Percentiles rank a stretch among this genome's conserved stretches.
Conservation (phyloP, 2,329 filamentous ascomycete genomes). For the Pseudogymnoascus sp. region DNA sequence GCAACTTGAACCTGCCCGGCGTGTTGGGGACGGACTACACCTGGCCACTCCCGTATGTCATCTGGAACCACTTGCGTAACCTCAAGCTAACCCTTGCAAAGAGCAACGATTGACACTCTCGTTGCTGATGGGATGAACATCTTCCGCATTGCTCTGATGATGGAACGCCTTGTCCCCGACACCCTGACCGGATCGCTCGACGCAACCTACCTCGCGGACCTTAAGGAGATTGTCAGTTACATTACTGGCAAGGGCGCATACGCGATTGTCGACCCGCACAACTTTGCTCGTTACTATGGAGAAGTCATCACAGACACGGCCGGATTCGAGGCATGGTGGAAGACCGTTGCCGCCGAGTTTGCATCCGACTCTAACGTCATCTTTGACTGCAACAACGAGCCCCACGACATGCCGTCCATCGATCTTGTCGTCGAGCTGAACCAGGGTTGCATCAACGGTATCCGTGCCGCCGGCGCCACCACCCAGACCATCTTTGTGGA, state of each 20-base stretch:
- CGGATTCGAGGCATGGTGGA: conserved; percentile 33
- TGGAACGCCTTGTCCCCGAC: conserved; percentile 49
- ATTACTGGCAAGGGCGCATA: conserved; percentile 40
- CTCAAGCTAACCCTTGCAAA: conserved; percentile 17
- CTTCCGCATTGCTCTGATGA: conserved; percentile 43
- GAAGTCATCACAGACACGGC: conserved; percentile 28
- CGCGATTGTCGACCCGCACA: conserved; percentile 40
- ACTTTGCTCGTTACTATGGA: conserved; percentile 39
- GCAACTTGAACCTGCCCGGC: conserved; percentile 46
- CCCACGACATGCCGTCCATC: conserved; percentile 33
- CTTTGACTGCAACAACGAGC: conserved; percentile 37
- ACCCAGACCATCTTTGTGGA: conserved; percentile 48
- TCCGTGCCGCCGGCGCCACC: conserved; percentile 34
- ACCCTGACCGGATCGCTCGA: conserved; percentile 39
- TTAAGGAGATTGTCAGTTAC: conserved; percentile 37
- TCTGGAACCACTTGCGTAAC: conserved; percentile 15
- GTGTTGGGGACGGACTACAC: conserved; percentile 48
- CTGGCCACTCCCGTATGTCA: conserved; percentile 44
- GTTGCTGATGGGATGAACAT: conserved; percentile 47
- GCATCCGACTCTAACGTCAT: conserved; percentile 29
- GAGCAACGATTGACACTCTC: conserved; percentile 34
- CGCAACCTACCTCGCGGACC: conserved; percentile 35
- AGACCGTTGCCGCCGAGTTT: conserved; percentile 31
- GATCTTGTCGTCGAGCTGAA: conserved; percentile 33
- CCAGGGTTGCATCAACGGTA: conserved; percentile 33